Evolutionary conservation across 108 stramenopile genomes (phyloP), one percentile per base, ranked within the genome.

Genomic region (Tribonema minus): DNA sequence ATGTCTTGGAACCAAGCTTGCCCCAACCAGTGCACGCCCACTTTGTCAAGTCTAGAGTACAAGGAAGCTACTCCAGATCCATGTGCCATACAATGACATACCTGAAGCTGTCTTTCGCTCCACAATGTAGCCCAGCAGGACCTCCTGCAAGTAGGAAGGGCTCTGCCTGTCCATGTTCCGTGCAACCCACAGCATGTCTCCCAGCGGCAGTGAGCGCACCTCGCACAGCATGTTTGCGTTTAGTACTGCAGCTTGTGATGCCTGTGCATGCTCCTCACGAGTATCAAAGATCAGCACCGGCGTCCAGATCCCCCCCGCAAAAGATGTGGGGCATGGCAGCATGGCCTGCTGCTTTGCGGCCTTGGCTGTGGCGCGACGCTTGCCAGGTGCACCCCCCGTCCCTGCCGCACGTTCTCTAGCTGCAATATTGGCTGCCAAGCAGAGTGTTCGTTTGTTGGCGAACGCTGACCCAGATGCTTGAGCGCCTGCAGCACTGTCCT

Each of bases 91-190:
- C n/a, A n/a, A n/a, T n/a, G n/a, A n/a, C n/a, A n/a, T n/a, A n/a
- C n/a, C n/a, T n/a, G 61, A 63, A 29, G 61, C 61, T 31, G 71
- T 72, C 30, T 72, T 72, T n/a, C 71, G 61, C 37, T 72, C 71
- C 20, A 72, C 71, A 54, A 72, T 72, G 61, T 62, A 72, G 20
- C 71, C 71, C 61, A 72, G 61, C 61, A 72, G 61, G 33, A 72
- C 71, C 37, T 72, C 71, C 20, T 60, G 58, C n/a, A n/a, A n/a
- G n/a, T n/a, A n/a, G n/a, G n/a, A n/a, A n/a, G n/a, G n/a, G 0
- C 61, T 27, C 2, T 32, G 71, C 15, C 38, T 61, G 37, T 63
- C 61, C 37, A 28, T 29, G 5, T 31, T 36, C 60, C 61, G 61
- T 6, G 71, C 71, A 2, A 72, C 27, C 71, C 71, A 72, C 31